A percentile compares a stretch with the other conserved stretches of the same genome.
These are phyloP conservation scores for Podaxis sp. DNA, from an alignment of 768 basidiomycete genomes.

Conservation along the genomic window DNA sequence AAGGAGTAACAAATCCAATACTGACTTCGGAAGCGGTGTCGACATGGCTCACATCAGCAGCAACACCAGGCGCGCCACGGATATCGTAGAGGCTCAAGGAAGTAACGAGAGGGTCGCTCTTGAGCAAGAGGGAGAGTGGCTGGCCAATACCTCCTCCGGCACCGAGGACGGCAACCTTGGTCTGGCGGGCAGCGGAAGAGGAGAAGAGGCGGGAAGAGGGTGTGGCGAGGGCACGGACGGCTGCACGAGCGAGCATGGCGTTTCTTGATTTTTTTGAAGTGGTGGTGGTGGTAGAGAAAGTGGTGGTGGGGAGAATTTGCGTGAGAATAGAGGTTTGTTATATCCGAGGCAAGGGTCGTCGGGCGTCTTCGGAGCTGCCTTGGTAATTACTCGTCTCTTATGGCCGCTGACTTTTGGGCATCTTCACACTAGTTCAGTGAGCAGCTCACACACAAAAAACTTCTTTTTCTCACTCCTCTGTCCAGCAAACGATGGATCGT, in stretches of 20 bases:
- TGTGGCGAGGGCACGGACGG: conserved; percentile 50
- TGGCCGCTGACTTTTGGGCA: conserved; percentile 17
- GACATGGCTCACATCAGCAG: conserved; percentile 94
- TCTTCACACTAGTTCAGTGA: conserved; percentile 14
- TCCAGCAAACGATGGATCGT: conserved; percentile 91
- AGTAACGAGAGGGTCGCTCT: conserved; percentile 86
- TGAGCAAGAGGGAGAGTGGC: conserved; percentile 90
- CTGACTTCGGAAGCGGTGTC: conserved; percentile 78
- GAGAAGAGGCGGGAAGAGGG: conserved; percentile 68
- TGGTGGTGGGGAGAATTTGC: conserved; percentile 8
- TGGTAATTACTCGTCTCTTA: not conserved
- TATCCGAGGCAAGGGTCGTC: not conserved
- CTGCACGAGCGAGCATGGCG: conserved; percentile 58
- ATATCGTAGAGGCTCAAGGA: conserved; percentile 90
- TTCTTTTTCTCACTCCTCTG: conserved; percentile 12
- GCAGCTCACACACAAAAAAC: not conserved
- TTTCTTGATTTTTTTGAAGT: not conserved
- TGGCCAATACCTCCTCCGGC: conserved; percentile 99
- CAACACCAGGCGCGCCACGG: conserved; percentile 93
- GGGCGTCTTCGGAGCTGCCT: conserved; percentile 2
- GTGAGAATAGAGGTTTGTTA: conserved; percentile 1
- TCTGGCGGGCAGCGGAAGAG: conserved; percentile 62
- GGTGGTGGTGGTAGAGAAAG: conserved; percentile 19
- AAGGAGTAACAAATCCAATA: conserved; percentile 14
- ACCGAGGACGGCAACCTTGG: conserved; percentile 94